Evolutionary conservation across 2,329 filamentous ascomycete species (phyloP), one percentile per base, ranked within the genome.

Genomic region (Cyanodermella asteris): DNA sequence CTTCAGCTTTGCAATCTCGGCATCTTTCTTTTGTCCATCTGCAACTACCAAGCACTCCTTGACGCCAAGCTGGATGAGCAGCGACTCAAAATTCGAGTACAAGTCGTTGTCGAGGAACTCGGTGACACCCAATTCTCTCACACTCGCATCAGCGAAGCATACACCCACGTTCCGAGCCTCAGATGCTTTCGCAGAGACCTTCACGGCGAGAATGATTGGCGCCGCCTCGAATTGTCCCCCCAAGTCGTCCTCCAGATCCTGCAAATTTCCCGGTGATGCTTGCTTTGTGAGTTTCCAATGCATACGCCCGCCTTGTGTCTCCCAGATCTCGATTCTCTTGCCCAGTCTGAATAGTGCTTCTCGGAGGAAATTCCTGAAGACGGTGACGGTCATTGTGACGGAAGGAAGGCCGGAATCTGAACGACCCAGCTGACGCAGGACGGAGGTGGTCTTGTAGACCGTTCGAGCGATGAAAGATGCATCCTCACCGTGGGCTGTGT

Each of bases 81-180:
- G 61, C 3, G 82, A 81, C 51, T 97, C 87, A 36, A 97, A 90
- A 46, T 97, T 97, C 26, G 84, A 94, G 53, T 90, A 97, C 7
- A 93, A 60, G 44, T 97, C 87, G 42, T 94, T 97, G 57, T 97
- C 87, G n/a, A 91, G 64, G 36, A 97, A 97, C 44, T 97, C 90
- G 56, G 78, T 91, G 27, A 97, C 81, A 6, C 87, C 87, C 3
- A 97, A 62, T 53, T 97, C 87, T 25, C 87, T 65, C 14, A 94
- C 84, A 36, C 80, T 93, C 1, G 90, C 87, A 55, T 97, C 87
- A 6, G 87, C 90, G 44, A 97, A 97, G 50, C 87, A 94, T 5
- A 97, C 84, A 6, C 87, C 87, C 1, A 97, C 74, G 35, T 65
- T 77, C 22, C 87, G 64, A 5, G 74, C 77, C 45, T 94, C 84